Conservation (phyloP, 2,329 filamentous ascomycete genomes). For the Huntiella savannae region DNA sequence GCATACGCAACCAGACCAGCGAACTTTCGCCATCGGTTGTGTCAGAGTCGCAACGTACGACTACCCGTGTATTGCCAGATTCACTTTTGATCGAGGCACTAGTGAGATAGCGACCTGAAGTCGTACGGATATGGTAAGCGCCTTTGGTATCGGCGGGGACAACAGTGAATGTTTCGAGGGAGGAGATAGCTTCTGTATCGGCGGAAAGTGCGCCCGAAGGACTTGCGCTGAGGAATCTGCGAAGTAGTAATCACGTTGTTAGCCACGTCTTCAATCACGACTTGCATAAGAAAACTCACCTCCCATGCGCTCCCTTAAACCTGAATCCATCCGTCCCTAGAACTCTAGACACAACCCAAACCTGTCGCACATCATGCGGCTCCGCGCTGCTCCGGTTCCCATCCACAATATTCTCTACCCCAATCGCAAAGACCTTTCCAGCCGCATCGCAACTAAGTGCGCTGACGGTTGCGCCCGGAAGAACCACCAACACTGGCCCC, state of each 20-base stretch:
- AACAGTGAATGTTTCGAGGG: constrained; percentile 63
- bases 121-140: constrained; percentile 57
- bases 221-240: constrained; percentile 69
- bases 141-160: constrained; percentile 38
- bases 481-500: constrained; percentile 65
- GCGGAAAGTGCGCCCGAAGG: constrained; percentile 63
- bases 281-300: constrained; percentile 28
- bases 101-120: constrained; percentile 50
- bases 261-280: not conserved
- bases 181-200: constrained; percentile 60
- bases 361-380: constrained; percentile 86
- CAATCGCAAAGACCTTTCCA: constrained; percentile 67
- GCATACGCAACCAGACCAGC: constrained; percentile 71
- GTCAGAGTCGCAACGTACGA: constrained; percentile 61
- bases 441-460: constrained; percentile 71
- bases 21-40: constrained; percentile 48
- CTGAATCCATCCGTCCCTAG: constrained; percentile 64
- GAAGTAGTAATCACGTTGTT: not conserved
- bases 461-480: constrained; percentile 54
- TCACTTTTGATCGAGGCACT: constrained; percentile 32
- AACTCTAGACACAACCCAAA: constrained; percentile 78
- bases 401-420: constrained; percentile 76
- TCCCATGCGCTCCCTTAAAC: constrained; percentile 80
- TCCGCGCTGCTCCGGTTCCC: constrained; percentile 68
- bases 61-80: constrained; percentile 31